Conservation (phyloP, 1,139 yeast species). For the Yamadazyma mexicana region DNA sequence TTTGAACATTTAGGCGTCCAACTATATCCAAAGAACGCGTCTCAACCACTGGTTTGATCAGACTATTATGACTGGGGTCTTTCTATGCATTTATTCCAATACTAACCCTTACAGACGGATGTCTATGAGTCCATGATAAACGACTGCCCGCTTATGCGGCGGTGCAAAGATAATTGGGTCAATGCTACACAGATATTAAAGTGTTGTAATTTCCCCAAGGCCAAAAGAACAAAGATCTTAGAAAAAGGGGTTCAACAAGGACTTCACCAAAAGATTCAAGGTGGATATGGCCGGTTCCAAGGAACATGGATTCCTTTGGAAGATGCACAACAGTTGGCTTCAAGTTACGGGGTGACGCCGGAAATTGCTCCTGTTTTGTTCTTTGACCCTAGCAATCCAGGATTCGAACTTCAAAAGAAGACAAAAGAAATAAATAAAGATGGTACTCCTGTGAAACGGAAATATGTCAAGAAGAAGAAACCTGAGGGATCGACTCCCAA, state of each 20-base stretch:
- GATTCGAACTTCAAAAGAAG: constrained; percentile 48
- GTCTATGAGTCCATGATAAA: constrained; percentile 84
- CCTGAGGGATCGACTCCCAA: constrained; percentile 40
- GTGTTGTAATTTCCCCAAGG: constrained; percentile 93
- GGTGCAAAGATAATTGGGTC: constrained; percentile 90
- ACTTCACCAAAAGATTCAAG: constrained; percentile 89
- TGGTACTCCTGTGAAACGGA: constrained; percentile 46
- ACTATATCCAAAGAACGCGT: constrained; percentile 1
- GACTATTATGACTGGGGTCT: too few species aligned
- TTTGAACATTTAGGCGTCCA: background rate
- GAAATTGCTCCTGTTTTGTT: constrained; percentile 56
- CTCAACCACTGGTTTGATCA: background rate
- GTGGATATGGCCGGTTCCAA: constrained; percentile 95
- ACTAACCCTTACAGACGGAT: constrained; percentile 40
- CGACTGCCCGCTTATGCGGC: constrained; percentile 89
- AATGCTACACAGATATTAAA: constrained; percentile 97
- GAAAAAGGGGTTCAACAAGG: constrained; percentile 91
- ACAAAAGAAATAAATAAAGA: constrained; percentile 43
- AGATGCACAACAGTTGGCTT: constrained; percentile 55
- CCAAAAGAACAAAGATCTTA: constrained; percentile 85
- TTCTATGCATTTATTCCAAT: too few species aligned
- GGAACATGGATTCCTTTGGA: constrained; percentile 95
- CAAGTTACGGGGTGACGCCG: constrained; percentile 52
- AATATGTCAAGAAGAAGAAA: constrained; percentile 42
- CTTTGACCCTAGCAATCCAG: constrained; percentile 48